A percentile compares a stretch with the other conserved stretches of the same genome.
These are phyloP conservation scores for Glarea lozoyensis DNA, from an alignment of 495 filamentous ascomycete species.

Conservation along the genomic window DNA sequence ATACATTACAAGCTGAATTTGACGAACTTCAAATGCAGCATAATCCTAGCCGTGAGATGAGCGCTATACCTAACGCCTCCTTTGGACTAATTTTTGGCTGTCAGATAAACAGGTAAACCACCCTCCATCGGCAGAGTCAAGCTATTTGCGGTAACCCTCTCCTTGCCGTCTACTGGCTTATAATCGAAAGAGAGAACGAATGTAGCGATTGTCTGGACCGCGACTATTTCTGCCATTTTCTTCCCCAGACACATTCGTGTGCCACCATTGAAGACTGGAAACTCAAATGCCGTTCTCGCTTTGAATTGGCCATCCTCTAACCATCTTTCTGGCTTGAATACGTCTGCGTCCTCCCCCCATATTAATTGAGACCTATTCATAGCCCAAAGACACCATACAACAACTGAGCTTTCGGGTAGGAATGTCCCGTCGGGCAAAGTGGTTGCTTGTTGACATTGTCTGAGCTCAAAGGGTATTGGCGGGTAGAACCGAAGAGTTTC, in stretches of 20 bases:
- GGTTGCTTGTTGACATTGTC: slow-evolving; percentile 39
- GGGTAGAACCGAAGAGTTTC: slow-evolving; percentile 48
- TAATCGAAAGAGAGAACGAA: slow-evolving; percentile 42
- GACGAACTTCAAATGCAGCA: too few relatives aligned
- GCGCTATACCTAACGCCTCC: too few relatives aligned
- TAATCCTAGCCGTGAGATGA: too few relatives aligned
- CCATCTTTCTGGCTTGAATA: slow-evolving; percentile 45
- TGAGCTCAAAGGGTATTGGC: slow-evolving; percentile 53
- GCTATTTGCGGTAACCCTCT: slow-evolving; percentile 45
- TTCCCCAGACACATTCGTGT: slow-evolving; percentile 47
- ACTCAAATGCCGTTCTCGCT: slow-evolving; percentile 40
- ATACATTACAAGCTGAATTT: too few relatives aligned
- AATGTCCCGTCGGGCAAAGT: slow-evolving; percentile 50
- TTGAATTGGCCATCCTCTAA: slow-evolving; percentile 32
- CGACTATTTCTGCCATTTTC: slow-evolving; percentile 50
- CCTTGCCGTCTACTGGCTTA: slow-evolving; percentile 27
- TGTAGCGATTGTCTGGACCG: slow-evolving; percentile 39
- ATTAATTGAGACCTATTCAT: slow-evolving; percentile 46
- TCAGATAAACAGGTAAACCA: slow-evolving; percentile 35
- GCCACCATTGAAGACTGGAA: slow-evolving; percentile 54
- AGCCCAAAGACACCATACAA: slow-evolving; percentile 52
- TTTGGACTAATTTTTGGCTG: too few relatives aligned
- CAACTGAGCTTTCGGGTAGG: slow-evolving; percentile 38
- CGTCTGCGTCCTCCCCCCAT: slow-evolving; percentile 46
- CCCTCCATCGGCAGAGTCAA: slow-evolving; percentile 53